A percentile compares a stretch with the other conserved stretches of the same genome.
These are phyloP conservation scores for Eurotiales sp. DNA, from an alignment of 2,329 filamentous ascomycete species.

Conservation along the genomic window DNA sequence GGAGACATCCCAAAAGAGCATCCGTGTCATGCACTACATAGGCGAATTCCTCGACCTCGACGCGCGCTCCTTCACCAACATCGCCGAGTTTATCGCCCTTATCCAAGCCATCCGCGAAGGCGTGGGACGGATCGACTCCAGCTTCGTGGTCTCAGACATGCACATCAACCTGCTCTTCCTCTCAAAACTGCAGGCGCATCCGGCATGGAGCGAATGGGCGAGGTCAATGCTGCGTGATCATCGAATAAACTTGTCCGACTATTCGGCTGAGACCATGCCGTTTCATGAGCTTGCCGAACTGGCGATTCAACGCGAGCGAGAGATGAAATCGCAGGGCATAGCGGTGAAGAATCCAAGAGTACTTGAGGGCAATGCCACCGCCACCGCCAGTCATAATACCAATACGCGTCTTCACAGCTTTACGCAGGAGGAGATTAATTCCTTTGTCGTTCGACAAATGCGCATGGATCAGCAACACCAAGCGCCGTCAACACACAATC, in stretches of 20 bases:
- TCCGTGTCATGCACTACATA: conserved; percentile 26
- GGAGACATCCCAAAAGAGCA: conserved; percentile 24
- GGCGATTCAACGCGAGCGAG: conserved; percentile 21
- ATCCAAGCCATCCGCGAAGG: conserved; percentile 28
- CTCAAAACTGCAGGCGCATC: conserved; percentile 23
- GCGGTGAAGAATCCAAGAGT: background rate
- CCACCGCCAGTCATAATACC: background rate
- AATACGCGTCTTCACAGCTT: conserved; percentile 11
- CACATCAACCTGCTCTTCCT: conserved; percentile 26
- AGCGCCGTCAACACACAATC: conserved; percentile 7
- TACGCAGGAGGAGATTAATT: conserved; percentile 27
- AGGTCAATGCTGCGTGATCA: conserved; percentile 22
- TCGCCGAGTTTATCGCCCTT: conserved; percentile 25
- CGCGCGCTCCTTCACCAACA: conserved; percentile 21
- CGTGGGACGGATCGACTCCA: conserved; percentile 23
- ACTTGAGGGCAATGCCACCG: background rate
- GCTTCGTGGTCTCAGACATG: conserved; percentile 22
- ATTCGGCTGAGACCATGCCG: conserved; percentile 19
- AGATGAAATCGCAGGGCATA: conserved; percentile 3
- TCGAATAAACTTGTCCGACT: conserved; percentile 20
- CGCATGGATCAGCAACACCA: conserved; percentile 10
- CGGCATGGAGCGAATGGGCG: conserved; percentile 26
- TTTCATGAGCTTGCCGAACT: conserved; percentile 23
- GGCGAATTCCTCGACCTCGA: conserved; percentile 27
- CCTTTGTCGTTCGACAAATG: conserved; percentile 26